phyloP scores from a whole-genome alignment of 1,284 basidiomycete genomes.

The Naganishia albida region DNA sequence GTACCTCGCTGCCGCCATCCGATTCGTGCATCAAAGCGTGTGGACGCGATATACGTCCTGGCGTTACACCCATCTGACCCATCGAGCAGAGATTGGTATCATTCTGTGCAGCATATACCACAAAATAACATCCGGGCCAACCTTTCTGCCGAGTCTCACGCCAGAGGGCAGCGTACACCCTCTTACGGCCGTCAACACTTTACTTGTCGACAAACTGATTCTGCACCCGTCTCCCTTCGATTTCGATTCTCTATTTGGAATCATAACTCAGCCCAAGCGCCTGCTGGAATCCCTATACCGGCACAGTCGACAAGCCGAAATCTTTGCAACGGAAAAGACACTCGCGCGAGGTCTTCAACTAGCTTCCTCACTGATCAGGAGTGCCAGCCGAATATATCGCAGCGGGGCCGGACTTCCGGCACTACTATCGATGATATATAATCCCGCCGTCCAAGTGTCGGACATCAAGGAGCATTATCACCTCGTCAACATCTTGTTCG shows the following conservation, averaged over 20 bases:
- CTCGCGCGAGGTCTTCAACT: constrained; percentile 18
- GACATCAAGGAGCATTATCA: constrained; percentile 25
- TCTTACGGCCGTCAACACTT: constrained; percentile 12
- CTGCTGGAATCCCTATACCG: constrained; percentile 19
- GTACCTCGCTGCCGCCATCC: constrained; percentile 15
- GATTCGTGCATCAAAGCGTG: constrained; percentile 29
- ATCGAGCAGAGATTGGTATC: constrained; percentile 26
- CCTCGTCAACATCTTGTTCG: constrained; percentile 27
- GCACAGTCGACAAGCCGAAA: constrained; percentile 22
- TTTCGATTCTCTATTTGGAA: constrained; percentile 27
- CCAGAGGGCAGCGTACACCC: constrained; percentile 10
- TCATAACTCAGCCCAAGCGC: constrained; percentile 15
- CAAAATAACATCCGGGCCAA: constrained; percentile 27
- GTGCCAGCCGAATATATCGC: not conserved
- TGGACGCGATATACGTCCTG: constrained; percentile 32
- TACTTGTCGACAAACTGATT: constrained; percentile 26
- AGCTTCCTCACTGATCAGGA: constrained; percentile 6
- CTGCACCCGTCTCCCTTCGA: constrained; percentile 29
- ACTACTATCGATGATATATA: constrained; percentile 19
- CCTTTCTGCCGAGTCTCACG: constrained; percentile 8
- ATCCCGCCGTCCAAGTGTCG: not conserved
- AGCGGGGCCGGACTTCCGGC: constrained; percentile 15
- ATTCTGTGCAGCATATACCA: constrained; percentile 28
- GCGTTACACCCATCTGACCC: constrained; percentile 28
- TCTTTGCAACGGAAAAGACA: constrained; percentile 15